A percentile compares a stretch with the other conserved stretches of the same genome.
phyloP scores from a whole-genome alignment of 1,284 basidiomycete species.

The Ustilago xerochloae region DNA sequence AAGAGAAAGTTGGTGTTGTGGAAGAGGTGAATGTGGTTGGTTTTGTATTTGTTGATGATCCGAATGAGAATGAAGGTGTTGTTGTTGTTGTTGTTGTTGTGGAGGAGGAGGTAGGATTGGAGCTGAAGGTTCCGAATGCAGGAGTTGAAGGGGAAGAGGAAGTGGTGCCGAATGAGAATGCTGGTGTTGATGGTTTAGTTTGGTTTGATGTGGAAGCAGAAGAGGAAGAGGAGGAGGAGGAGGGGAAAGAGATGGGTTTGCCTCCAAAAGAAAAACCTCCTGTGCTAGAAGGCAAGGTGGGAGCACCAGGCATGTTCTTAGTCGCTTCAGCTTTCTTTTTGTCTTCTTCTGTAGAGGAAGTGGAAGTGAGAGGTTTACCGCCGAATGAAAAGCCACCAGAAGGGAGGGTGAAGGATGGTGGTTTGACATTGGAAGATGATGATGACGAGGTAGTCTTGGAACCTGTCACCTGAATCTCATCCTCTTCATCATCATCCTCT shows the following conservation, averaged over 20 bases:
- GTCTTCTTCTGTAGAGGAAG: conserved; percentile 14
- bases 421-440: conserved; percentile 8
- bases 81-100: background rate
- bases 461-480: conserved; percentile 21
- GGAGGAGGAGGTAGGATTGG: too few species aligned
- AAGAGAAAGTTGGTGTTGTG: conserved; percentile 22
- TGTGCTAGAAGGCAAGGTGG: conserved; percentile 17
- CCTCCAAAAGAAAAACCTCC: conserved; percentile 41
- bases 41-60: background rate
- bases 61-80: conserved; percentile 17
- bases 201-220: background rate
- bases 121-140: conserved; percentile 19
- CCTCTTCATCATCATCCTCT: conserved; percentile 25
- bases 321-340: conserved; percentile 35
- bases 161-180: conserved; percentile 11
- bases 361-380: conserved; percentile 32
- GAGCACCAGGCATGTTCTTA: conserved; percentile 35
- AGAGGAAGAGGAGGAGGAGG: too few species aligned
- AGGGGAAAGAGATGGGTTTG: conserved; percentile 36
- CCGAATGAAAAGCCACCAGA: conserved; percentile 43
- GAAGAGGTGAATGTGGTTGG: conserved; percentile 14
- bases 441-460: conserved; percentile 22
- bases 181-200: background rate
- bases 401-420: conserved; percentile 37
- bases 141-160: conserved; percentile 16